phyloP scores from a whole-genome alignment of 805 yeast species.

The Metschnikowia colocasiae region DNA sequence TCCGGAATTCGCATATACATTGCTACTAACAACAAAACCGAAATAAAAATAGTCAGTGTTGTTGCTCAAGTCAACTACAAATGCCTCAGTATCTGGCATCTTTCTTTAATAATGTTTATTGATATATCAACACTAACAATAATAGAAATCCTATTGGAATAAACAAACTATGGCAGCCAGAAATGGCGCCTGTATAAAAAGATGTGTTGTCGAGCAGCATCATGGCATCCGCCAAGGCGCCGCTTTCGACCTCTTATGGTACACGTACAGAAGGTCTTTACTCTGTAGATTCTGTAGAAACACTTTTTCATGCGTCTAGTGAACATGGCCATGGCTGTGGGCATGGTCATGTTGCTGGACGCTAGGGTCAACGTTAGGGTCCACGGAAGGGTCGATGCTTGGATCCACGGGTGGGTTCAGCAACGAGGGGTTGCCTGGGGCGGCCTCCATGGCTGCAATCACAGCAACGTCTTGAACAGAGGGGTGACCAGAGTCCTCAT shows the following conservation, averaged over 20 bases:
- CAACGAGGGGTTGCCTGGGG: conserved; percentile 27
- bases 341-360: conserved; percentile 42
- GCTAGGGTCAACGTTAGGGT: conserved; percentile 43
- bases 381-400: conserved; percentile 34
- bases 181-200: background rate
- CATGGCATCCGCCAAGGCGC: background rate
- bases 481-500: conserved; percentile 24
- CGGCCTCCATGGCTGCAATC: conserved; percentile 40
- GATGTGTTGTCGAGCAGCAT: background rate
- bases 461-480: conserved; percentile 42
- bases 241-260: conserved; percentile 8
- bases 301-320: conserved; percentile 9
- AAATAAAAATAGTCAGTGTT: no score
- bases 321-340: conserved; percentile 25
- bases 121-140: conserved; percentile 6
- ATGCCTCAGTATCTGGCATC: no score
- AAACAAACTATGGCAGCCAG: conserved; percentile 7
- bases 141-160: conserved; percentile 3
- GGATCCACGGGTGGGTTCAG: conserved; percentile 34
- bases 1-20: no score
- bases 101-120: background rate
- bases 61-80: no score
- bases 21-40: no score
- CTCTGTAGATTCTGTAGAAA: conserved; percentile 2
- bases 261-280: conserved; percentile 9